A percentile compares a stretch with the other conserved stretches of the same genome.
Evolutionary conservation across 495 filamentous ascomycete species (phyloP).

Genomic region (Annulohypoxylon maeteangense): DNA sequence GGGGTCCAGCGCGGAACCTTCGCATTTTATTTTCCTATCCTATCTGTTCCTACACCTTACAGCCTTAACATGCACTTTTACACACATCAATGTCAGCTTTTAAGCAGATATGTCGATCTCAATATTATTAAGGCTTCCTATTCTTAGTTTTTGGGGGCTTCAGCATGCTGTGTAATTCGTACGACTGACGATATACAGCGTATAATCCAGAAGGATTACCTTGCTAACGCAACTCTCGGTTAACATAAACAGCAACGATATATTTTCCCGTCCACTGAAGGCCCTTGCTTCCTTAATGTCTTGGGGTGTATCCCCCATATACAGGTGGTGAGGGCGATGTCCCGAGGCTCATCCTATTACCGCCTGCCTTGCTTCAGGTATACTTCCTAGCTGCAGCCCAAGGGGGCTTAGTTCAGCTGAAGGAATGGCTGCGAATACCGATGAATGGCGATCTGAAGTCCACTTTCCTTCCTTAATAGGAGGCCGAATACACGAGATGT

Average conservation of each 20-base stretch:
- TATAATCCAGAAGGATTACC: not conserved
- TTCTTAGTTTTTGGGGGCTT: not conserved
- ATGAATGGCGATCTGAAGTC: conserved; percentile 26
- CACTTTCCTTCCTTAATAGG: conserved; percentile 3
- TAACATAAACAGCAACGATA: not conserved
- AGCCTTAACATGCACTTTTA: not conserved
- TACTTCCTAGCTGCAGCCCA: conserved; percentile 8
- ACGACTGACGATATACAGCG: not conserved
- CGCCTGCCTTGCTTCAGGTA: not conserved
- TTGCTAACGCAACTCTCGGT: not conserved
- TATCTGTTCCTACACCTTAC: not conserved
- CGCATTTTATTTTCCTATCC: not conserved
- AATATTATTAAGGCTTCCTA: not conserved
- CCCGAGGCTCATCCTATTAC: not conserved
- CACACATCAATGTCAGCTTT: not conserved
- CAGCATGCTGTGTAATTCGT: not conserved
- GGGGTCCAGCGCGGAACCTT: conserved; percentile 2
- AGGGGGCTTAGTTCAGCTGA: conserved; percentile 20
- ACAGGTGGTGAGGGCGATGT: not conserved
- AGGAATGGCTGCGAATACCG: conserved; percentile 27
- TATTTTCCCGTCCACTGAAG: conserved; percentile 2
- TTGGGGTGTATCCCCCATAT: conserved; percentile 1
- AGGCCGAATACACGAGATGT: conserved; percentile 28
- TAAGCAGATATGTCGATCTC: not conserved
- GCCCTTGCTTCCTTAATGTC: conserved; percentile 14